Percentiles rank a stretch among this genome's conserved stretches.
These are phyloP conservation scores for Leccinum truebloodii DNA, from an alignment of 768 basidiomycete genomes.

Conservation along the genomic window DNA sequence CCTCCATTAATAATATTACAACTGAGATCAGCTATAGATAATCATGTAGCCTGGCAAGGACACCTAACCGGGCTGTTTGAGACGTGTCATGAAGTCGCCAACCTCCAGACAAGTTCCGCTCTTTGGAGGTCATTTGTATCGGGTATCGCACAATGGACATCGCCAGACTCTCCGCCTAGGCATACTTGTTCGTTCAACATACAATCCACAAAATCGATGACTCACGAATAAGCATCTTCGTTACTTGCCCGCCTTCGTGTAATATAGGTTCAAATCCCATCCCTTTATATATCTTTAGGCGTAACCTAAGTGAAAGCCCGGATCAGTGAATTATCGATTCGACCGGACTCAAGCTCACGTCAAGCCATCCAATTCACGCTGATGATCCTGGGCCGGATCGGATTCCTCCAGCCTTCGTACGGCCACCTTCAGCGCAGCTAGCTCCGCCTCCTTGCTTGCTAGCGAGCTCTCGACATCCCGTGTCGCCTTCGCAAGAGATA, in stretches of 20 bases:
- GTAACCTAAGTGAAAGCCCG: slow-evolving; percentile 46
- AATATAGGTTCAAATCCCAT: slow-evolving; percentile 71
- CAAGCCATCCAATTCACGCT: slow-evolving; percentile 65
- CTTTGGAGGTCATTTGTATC: slow-evolving; percentile 31
- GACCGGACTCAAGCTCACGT: slow-evolving; percentile 45
- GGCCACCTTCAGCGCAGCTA: slow-evolving; percentile 67
- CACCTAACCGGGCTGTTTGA: background rate
- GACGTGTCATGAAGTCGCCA: slow-evolving; percentile 34
- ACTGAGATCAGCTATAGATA: background rate
- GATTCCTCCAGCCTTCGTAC: slow-evolving; percentile 59
- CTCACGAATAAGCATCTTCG: slow-evolving; percentile 72
- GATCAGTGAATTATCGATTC: slow-evolving; percentile 5
- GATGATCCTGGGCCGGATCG: slow-evolving; percentile 74
- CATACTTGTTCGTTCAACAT: slow-evolving; percentile 1
- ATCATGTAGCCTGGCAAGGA: background rate
- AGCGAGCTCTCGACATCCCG: slow-evolving; percentile 68
- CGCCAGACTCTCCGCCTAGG: slow-evolving; percentile 47
- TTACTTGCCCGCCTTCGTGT: slow-evolving; percentile 48
- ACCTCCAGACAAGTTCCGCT: slow-evolving; percentile 36
- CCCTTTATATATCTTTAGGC: slow-evolving; percentile 67
- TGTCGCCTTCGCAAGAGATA: slow-evolving; percentile 73
- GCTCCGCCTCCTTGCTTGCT: slow-evolving; percentile 69
- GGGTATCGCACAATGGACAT: slow-evolving; percentile 38
- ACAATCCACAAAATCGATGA: slow-evolving; percentile 14
- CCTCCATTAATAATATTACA: slow-evolving; percentile 4